Base-by-base conservation (phyloP, 2,329 filamentous ascomycete species). In the Bertia moriformis region DNA sequence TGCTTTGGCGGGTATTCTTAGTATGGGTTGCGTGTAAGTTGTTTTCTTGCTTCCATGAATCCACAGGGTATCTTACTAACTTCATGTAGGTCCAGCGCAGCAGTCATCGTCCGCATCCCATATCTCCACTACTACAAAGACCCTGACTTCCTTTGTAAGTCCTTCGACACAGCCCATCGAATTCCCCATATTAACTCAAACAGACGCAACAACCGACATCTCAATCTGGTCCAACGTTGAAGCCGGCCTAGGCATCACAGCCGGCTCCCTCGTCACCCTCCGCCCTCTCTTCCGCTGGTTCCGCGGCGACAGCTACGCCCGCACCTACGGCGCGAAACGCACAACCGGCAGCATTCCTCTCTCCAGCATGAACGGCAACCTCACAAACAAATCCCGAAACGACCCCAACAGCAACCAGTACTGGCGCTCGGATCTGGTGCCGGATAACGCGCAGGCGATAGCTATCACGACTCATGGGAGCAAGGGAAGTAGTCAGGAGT, bases 21-120 rank as follows among this genome's bases (percentile, higher is more conserved):
- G 44, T 60, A 19, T 55, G 65, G 37, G 60, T 63, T 19, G 41
- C 0, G 14, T 29, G n/a, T 17, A 17, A n/a, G 14, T 20, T 19
- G 14, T 22, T 15, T 30, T n/a, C n/a, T 13, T 10, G 18, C 37
- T 38, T 19, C 32, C 17, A 7, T 13, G 10, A 7, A 10, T 7
- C 32, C 10, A 4, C 19, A 14, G 18, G 14, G 19, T 12, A 12
- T 14, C 14, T 10, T 20, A 17, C 30, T 35, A 18, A 17, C 4
- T 3, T 19, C 18, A 35, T 15, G 4, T 18, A 39, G 38, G 19
- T 22, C 38, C 38, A 35, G 38, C 10, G 27, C 18, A 4, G 38
- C 38, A 4, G 38, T 39, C 38, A 39, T 39, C 18, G 27, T 32
- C 19, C 38, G 38, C 18, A 32, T 39, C 24, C 38, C 38, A 4